A percentile compares a stretch with the other conserved stretches of the same genome.
These are phyloP conservation scores for Solioccasus polychromus DNA, from an alignment of 768 basidiomycete species.

Conservation along the genomic window DNA sequence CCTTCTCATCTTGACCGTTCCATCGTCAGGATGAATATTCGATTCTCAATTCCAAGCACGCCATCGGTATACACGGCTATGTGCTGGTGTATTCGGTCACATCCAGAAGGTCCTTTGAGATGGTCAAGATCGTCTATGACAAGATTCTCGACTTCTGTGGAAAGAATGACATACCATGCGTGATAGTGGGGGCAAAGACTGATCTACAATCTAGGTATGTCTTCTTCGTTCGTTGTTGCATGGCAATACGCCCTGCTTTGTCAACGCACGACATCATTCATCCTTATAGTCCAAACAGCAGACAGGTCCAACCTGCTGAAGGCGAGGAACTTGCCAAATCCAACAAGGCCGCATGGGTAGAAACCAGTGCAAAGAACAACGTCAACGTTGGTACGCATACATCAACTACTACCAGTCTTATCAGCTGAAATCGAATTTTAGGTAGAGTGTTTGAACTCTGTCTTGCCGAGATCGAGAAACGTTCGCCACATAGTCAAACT, in stretches of 20 bases:
- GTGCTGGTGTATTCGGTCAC: conserved; percentile 95
- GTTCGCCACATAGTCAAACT: conserved; percentile 49
- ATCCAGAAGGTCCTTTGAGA: conserved; percentile 86
- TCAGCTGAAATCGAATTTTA: conserved; percentile 24
- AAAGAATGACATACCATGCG: conserved; percentile 80
- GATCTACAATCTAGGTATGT: conserved; percentile 77
- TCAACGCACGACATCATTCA: conserved; percentile 18
- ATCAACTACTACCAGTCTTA: background rate
- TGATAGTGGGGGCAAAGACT: conserved; percentile 90
- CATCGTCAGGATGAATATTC: conserved; percentile 80
- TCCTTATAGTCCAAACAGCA: conserved; percentile 40
- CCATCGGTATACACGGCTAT: conserved; percentile 96
- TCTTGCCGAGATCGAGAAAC: conserved; percentile 79
- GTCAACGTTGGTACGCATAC: conserved; percentile 79
- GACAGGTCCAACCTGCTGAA: conserved; percentile 74
- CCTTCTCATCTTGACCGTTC: conserved; percentile 6
- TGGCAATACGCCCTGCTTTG: conserved; percentile 8
- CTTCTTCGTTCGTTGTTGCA: conserved; percentile 6
- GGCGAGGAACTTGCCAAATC: conserved; percentile 71
- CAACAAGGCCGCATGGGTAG: conserved; percentile 77
- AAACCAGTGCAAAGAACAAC: conserved; percentile 86
- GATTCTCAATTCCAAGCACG: conserved; percentile 89
- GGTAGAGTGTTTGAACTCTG: conserved; percentile 85
- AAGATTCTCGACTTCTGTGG: conserved; percentile 91
- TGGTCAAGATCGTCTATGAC: conserved; percentile 91